Evolutionary conservation across 2,329 filamentous ascomycete species (phyloP).

Genomic region (Penicillium sp.): DNA sequence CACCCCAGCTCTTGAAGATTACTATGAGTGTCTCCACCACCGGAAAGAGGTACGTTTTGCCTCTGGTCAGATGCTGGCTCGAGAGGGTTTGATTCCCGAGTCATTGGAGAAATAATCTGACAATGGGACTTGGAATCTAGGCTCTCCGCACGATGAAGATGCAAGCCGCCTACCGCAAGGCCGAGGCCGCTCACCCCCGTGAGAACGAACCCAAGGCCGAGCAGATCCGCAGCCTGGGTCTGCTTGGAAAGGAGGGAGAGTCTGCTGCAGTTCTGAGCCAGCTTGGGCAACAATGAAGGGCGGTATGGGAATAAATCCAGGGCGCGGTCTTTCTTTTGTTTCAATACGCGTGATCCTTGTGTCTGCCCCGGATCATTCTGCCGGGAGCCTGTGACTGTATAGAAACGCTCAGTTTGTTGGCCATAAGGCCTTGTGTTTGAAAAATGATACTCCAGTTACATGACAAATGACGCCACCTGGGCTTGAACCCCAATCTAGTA

Average conservation of each 20-base stretch:
- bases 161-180: conserved; percentile 81
- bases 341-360: conserved; percentile 28
- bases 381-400: conserved; percentile 33
- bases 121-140: conserved; percentile 45
- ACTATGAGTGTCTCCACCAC: conserved; percentile 98
- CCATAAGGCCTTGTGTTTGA: conserved; percentile 17
- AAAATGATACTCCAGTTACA: conserved; percentile 30
- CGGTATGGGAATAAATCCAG: conserved; percentile 16
- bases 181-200: conserved; percentile 69
- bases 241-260: conserved; percentile 81
- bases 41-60: conserved; percentile 80
- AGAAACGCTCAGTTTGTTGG: conserved; percentile 31
- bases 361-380: conserved; percentile 22
- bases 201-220: conserved; percentile 79
- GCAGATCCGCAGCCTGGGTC: conserved; percentile 81
- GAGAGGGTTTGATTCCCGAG: background rate
- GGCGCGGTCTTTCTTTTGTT: conserved; percentile 27
- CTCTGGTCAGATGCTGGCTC: background rate
- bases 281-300: conserved; percentile 24
- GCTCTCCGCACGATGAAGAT: conserved; percentile 73
- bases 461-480: background rate
- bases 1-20: conserved; percentile 81
- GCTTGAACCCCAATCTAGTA: background rate
- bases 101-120: conserved; percentile 5
- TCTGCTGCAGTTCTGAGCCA: conserved; percentile 56